Evolutionary conservation across 768 basidiomycete species (phyloP), one percentile per base, ranked within the genome.

Genomic region (Amanita subjunquillea): DNA sequence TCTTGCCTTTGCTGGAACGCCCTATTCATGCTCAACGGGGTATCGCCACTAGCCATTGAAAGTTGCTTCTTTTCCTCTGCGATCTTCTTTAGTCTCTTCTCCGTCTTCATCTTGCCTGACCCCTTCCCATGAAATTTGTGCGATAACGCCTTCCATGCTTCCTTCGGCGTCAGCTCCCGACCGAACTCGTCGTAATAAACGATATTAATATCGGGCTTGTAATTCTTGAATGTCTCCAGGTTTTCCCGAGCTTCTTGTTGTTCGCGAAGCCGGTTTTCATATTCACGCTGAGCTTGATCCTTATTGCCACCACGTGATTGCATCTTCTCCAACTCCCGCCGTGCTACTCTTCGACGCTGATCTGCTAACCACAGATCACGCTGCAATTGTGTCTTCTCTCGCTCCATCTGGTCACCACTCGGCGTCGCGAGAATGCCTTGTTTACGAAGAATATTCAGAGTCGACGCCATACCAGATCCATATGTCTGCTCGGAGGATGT

Each of bases 51-150:
- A 15, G 78, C 82, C 93, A 97, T 97, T 8, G 92, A 87, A 54
- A 82, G 81, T 64, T 91, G 79, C 74, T 96, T 97, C 67, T 87
- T 82, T 73, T 99, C 96, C 61, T 98, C 94, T n/a, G 85, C 89
- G 57, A 98, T 97, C 73, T 88, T 93, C 79, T 94, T 93, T 58
- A 97, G 62, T 55, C 91, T 78, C 67, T 97, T 97, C 75, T 97
- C 95, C 22, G 87, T 93, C 78, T 98, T 98, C 81, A 88, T 90
- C 72, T 86, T 89, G 9, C 96, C 96, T 1, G 89, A 90, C 2
- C 91, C 91, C 68, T 98, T 97, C 34, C 96, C 96, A 59, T 99
- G 96, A 81, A 99, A 98, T 64, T 91, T 89, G 66, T 99, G 96
- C 41, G 90, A 93, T 40, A 99, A 72, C 15, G 92, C 91, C 71